Evolutionary conservation across 495 filamentous ascomycete species (phyloP), one percentile per base, ranked within the genome.

Genomic region (Neurospora tetrasperma): DNA sequence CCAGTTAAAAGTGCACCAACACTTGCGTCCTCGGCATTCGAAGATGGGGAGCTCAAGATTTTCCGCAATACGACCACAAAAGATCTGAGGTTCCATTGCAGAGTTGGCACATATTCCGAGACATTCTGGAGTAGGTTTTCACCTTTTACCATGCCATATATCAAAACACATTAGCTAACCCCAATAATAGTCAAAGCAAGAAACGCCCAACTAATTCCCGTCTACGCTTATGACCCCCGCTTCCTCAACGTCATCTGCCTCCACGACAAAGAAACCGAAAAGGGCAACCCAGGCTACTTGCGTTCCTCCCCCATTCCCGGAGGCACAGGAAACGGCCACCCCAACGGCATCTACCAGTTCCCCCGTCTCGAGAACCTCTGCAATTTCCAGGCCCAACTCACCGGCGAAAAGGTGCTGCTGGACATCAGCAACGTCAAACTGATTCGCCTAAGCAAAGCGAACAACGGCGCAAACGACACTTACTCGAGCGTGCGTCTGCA

Each of bases 341-440:
- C 79, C 11, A 78, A 74, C 38, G 80, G 79, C 2, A 78, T 80
- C 9, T 81, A 81, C 48, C 77, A 78, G 62, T 81, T 81, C 31
- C 23, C 40, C 23, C 70, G 68, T n/a, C 5, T 18, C 4, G 5
- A 40, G 74, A 79, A 80, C 18, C 75, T 82, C 1, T 80, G 78
- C 73, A 75, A 79, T 69, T 81, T 82, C 69, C 80, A 82, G 70
- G 79, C 76, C 4, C 75, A 74, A n/a, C 79, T 82, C 35, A 82
- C 80, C 0, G 72, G 74, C 42, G 76, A 82, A 41, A 78, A 78
- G 38, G 80, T 82, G 0, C 77, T 82, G 4, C 76, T 82, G 2
- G 80, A 82, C 54, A 81, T 82, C 23, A 71, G 74, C 31, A 77
- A 73, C 70, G 79, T 80, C 27, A 79, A 78, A 48, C 72, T 80